phyloP scores from a whole-genome alignment of 75 land plant species.

The Sequoia sempervirens region DNA sequence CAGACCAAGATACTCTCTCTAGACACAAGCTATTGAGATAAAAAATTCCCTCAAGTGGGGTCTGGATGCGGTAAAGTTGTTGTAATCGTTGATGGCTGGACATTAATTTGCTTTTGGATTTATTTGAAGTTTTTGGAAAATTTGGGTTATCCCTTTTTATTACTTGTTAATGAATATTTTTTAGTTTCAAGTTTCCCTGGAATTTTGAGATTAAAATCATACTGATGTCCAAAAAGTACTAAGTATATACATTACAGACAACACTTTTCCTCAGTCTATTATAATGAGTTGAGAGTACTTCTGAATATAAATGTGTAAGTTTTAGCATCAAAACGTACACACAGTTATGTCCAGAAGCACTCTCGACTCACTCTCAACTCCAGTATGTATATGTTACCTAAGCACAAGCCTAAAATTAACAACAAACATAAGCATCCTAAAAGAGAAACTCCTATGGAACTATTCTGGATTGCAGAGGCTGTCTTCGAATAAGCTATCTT shows the following conservation, averaged over 20 bases:
- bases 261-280: too few relatives aligned
- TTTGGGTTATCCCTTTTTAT: too few relatives aligned
- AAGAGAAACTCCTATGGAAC: not conserved
- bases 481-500: not conserved
- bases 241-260: too few relatives aligned
- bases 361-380: too few relatives aligned
- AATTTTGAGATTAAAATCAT: not conserved
- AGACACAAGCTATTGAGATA: not conserved
- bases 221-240: not conserved
- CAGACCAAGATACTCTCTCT: not conserved
- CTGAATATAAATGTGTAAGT: too few relatives aligned
- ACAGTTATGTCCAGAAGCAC: too few relatives aligned
- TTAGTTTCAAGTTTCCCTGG: not conserved
- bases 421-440: not conserved
- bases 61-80: not conserved
- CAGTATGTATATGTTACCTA: not conserved
- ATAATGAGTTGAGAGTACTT: too few relatives aligned
- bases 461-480: not conserved
- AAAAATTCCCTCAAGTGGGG: not conserved
- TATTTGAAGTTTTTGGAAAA: too few relatives aligned
- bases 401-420: not conserved
- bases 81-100: not conserved
- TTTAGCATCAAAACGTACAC: too few relatives aligned
- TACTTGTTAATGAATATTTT: not conserved
- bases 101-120: not conserved